A percentile compares a stretch with the other conserved stretches of the same genome.
Conservation (phyloP, 768 basidiomycete genomes). For the Termitomyces sp. region DNA sequence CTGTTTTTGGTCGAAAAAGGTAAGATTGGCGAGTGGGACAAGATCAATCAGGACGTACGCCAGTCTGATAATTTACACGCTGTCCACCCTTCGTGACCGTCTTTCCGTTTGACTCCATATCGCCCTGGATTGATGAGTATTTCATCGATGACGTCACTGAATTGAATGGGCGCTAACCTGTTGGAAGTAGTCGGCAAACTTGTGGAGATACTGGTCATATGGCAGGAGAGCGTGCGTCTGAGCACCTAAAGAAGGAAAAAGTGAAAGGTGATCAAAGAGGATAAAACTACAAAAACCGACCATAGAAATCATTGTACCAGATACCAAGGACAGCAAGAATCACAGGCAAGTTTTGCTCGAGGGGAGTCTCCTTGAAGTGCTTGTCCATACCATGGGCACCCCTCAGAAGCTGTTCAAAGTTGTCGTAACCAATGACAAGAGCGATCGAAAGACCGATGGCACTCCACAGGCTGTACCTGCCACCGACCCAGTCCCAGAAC, state of each 20-base stretch:
- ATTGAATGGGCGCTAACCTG: slow-evolving; percentile 38
- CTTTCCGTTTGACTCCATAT: slow-evolving; percentile 99
- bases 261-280: neutral
- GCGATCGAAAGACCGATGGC: slow-evolving; percentile 96
- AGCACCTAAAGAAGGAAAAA: slow-evolving; percentile 42
- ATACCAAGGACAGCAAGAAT: slow-evolving; percentile 85
- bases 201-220: slow-evolving; percentile 98
- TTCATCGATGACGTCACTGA: neutral
- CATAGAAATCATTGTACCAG: slow-evolving; percentile 99
- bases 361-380: slow-evolving; percentile 85
- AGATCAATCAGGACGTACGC: slow-evolving; percentile 45
- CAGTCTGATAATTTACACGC: slow-evolving; percentile 93
- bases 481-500: slow-evolving; percentile 99
- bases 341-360: slow-evolving; percentile 91
- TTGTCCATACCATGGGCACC: slow-evolving; percentile 98
- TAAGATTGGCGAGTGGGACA: neutral
- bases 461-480: slow-evolving; percentile 97
- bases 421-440: slow-evolving; percentile 87
- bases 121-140: slow-evolving; percentile 46
- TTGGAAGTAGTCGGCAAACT: slow-evolving; percentile 99
- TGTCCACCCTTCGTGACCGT: slow-evolving; percentile 90
- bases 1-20: slow-evolving; percentile 27
- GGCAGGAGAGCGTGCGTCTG: slow-evolving; percentile 95
- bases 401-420: slow-evolving; percentile 83
- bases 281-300: slow-evolving; percentile 21